These are phyloP conservation scores for Ensete glaucum DNA, from an alignment of 176 grass and related monocot genomes.

Conservation along the genomic window DNA sequence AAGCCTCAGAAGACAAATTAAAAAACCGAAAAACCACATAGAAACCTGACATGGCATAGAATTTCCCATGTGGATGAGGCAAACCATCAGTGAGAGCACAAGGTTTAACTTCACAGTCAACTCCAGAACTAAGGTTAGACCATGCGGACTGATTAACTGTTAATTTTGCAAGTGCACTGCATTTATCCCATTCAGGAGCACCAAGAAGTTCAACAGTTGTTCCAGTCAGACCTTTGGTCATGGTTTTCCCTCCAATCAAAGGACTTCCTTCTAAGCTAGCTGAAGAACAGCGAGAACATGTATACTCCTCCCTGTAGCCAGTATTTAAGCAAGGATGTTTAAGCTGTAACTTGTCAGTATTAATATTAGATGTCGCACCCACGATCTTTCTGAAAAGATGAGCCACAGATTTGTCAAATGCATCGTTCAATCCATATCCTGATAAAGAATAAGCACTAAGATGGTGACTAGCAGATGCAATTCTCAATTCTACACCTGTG, in stretches of 20 bases:
- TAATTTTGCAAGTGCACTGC: slow-evolving; percentile 63
- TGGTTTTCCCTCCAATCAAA: slow-evolving; percentile 35
- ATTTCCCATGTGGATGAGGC: slow-evolving; percentile 62
- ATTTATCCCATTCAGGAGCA: slow-evolving; percentile 72
- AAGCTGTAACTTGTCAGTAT: slow-evolving; percentile 53
- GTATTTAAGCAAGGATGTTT: slow-evolving; percentile 87
- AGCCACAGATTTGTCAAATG: slow-evolving; percentile 93
- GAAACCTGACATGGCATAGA: slow-evolving; percentile 93
- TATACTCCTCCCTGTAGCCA: slow-evolving; percentile 82
- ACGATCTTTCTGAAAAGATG: slow-evolving; percentile 53
- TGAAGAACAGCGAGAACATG: slow-evolving; percentile 63
- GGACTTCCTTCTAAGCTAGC: slow-evolving; percentile 65
- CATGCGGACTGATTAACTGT: slow-evolving; percentile 79
- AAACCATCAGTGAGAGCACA: slow-evolving; percentile 61
- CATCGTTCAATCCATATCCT: slow-evolving; percentile 97
- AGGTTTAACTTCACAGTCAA: slow-evolving; percentile 66
- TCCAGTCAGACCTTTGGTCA: slow-evolving; percentile 40
- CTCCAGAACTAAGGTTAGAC: slow-evolving; percentile 49
- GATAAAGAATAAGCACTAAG: slow-evolving; percentile 93
- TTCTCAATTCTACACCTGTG: slow-evolving; percentile 50
- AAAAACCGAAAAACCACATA: slow-evolving; percentile 97
- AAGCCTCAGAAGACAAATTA: slow-evolving; percentile 72
- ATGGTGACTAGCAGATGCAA: slow-evolving; percentile 67
- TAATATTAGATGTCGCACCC: slow-evolving; percentile 14
- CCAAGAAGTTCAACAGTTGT: slow-evolving; percentile 65